phyloP scores from a whole-genome alignment of 805 yeast species.

The Candida arabinofermentans region DNA sequence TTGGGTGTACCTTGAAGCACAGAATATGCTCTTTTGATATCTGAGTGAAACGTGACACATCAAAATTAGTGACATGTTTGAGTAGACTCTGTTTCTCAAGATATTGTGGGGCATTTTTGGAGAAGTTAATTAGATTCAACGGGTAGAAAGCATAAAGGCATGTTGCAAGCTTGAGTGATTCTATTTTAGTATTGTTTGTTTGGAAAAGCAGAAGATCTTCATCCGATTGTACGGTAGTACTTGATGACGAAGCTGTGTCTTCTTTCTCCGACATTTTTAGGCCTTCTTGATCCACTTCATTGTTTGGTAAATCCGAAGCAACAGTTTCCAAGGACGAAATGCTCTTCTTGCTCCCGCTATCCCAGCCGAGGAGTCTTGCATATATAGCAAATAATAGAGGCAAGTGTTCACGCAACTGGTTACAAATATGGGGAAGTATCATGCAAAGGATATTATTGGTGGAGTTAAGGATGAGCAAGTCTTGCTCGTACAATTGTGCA shows the following conservation, averaged over 20 bases:
- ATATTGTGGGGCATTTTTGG: constrained; percentile 39
- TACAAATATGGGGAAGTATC: constrained; percentile 31
- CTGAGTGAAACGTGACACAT: constrained; percentile 21
- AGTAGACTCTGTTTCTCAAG: constrained; percentile 19
- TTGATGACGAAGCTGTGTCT: not conserved
- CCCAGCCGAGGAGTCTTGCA: constrained; percentile 41
- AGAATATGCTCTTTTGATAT: constrained; percentile 28
- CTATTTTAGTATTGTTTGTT: too few species aligned
- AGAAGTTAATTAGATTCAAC: constrained; percentile 39
- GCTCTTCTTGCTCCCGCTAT: not conserved
- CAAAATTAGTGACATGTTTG: not conserved
- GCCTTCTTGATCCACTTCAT: not conserved
- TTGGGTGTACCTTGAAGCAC: constrained; percentile 46
- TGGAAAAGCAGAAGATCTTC: too few species aligned
- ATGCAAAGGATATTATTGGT: constrained; percentile 27
- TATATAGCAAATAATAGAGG: constrained; percentile 42
- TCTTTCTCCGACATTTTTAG: not conserved
- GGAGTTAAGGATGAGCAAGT: constrained; percentile 24
- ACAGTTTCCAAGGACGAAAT: not conserved
- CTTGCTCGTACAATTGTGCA: constrained; percentile 35
- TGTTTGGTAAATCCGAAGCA: not conserved
- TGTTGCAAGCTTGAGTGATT: constrained; percentile 19
- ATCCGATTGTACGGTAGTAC: not conserved
- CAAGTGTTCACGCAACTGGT: constrained; percentile 30
- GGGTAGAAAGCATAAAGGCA: constrained; percentile 59